Evolutionary conservation across 495 filamentous ascomycete genomes (phyloP), one percentile per base, ranked within the genome.

Genomic region (Annulohypoxylon moriforme): DNA sequence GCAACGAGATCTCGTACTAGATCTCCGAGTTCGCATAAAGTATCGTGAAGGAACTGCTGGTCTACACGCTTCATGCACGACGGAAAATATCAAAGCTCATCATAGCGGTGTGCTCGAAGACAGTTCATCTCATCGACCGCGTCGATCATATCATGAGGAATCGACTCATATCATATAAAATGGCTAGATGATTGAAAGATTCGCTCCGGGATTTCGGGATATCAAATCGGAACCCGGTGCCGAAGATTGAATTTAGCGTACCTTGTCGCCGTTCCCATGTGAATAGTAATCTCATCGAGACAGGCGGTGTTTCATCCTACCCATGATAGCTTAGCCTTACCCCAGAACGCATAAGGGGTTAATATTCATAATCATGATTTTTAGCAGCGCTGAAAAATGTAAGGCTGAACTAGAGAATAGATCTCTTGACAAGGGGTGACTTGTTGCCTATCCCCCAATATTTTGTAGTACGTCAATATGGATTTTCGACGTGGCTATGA

Each of bases 281-380:
- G 62, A 67, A 31, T 47, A 62, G 60, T 60, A 73, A 73, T 73
- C 42, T 69, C 10, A 69, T 69, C 71, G 71, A 73, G 71, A 73
- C 71, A 67, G 31, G 62, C 44, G 38, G 58, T 60, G 71, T 73
- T 73, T 73, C 71, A 73, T 69, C 71, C 61, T 56, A 55, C 67
- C 40, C 68, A 53, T 52, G 33, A 42, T 11, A 49, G 16, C 29
- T 38, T 47, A 68, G 65, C 60, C 59, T 64, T 69, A 53, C 38
- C 40, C 58, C 40, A 53, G 71, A 44, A n/a, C 58, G 57, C 53
- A 50, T 64, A 36, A 60, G 27, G 40, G 16, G 11, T 25, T 29
- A 46, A 64, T 47, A 47, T 46, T 22, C 49, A 31, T 14, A 18
- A 38, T 55, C 8, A 56, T 46, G 42, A 61, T 66, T 59, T 16